These are phyloP conservation scores for Raffaelea deltoideospora DNA, from an alignment of 2,329 filamentous ascomycete species.

Conservation along the genomic window DNA sequence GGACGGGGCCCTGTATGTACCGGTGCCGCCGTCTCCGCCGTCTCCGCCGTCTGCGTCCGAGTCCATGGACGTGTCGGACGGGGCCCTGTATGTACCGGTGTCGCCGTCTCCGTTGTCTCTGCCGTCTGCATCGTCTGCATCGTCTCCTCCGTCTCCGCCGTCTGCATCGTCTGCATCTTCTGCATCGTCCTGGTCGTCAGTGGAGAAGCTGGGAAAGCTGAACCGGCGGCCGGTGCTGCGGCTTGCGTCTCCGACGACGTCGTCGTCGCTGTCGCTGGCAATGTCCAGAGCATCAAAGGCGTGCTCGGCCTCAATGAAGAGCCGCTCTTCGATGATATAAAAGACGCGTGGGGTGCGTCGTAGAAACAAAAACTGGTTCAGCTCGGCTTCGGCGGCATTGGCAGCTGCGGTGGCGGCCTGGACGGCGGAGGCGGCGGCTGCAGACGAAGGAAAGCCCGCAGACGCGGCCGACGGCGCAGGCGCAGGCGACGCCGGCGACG, in stretches of 20 bases:
- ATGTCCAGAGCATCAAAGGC: too few species aligned
- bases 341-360: conserved; percentile 2
- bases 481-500: neutral
- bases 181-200: too few species aligned
- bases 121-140: neutral
- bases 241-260: neutral
- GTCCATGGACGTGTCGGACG: too few species aligned
- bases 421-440: neutral
- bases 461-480: neutral
- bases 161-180: too few species aligned
- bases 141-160: too few species aligned
- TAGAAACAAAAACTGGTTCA: conserved; percentile 5
- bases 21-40: neutral
- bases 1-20: too few species aligned
- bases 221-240: neutral
- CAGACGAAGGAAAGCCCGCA: neutral
- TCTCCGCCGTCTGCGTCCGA: neutral
- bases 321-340: conserved; percentile 2
- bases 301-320: neutral
- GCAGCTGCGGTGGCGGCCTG: neutral
- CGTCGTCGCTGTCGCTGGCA: too few species aligned
- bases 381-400: conserved; percentile 3
- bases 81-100: too few species aligned
- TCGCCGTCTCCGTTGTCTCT: neutral
- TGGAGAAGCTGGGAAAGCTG: too few species aligned